These are phyloP conservation scores for Termitomyces sp. DNA, from an alignment of 768 basidiomycete genomes.

Conservation along the genomic window DNA sequence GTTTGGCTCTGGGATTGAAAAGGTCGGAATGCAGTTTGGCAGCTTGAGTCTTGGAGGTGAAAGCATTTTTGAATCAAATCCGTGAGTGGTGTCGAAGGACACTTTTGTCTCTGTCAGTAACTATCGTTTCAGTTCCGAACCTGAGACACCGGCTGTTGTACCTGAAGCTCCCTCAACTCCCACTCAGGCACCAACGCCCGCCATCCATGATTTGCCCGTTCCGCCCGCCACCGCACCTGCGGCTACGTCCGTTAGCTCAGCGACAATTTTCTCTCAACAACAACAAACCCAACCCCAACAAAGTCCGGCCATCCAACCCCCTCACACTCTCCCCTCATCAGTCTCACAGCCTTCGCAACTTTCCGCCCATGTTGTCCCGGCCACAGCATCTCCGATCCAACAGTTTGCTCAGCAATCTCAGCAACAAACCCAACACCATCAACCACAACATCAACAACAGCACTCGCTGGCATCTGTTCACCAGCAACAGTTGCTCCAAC, in stretches of 20 bases:
- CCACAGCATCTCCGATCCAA: constrained; percentile 33
- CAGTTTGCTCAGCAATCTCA: constrained; percentile 35
- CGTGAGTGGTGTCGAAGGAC: constrained; percentile 35
- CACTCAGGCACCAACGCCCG: constrained; percentile 20
- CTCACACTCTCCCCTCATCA: constrained; percentile 19
- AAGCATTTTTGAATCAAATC: constrained; percentile 42
- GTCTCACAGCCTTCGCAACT: constrained; percentile 27
- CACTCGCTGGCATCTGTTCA: constrained; percentile 15
- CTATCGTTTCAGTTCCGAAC: constrained; percentile 9
- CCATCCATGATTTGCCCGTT: constrained; percentile 26
- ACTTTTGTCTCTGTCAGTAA: constrained; percentile 4
- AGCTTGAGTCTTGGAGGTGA: constrained; percentile 76
- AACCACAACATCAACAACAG: constrained; percentile 28
- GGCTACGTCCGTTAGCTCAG: constrained; percentile 25
- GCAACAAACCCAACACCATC: constrained; percentile 26
- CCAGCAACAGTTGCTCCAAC: constrained; percentile 5
- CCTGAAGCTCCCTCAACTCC: constrained; percentile 30
- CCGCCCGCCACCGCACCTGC: constrained; percentile 36
- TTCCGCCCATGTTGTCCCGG: constrained; percentile 18
- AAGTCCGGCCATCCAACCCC: constrained; percentile 15
- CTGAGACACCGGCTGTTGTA: constrained; percentile 13
- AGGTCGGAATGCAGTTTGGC: constrained; percentile 88
- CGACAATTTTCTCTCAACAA: constrained; percentile 44
- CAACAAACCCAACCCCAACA: constrained; percentile 33
- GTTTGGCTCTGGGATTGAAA: constrained; percentile 61